Conservation (phyloP, 768 basidiomycete genomes). For the Amanita pseudoporphyria region DNA sequence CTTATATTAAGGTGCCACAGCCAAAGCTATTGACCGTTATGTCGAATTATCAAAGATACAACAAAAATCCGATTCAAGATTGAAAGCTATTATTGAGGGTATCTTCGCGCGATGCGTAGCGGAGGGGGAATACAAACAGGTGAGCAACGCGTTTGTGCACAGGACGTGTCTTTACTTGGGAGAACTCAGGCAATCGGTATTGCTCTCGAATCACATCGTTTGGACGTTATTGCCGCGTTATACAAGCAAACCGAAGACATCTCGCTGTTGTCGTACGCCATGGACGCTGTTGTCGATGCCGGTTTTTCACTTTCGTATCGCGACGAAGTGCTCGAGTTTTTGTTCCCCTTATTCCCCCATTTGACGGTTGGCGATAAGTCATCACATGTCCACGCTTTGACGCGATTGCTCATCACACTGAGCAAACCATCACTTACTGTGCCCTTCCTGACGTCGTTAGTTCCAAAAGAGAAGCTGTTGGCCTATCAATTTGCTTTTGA, state of each 20-base stretch:
- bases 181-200: conserved; percentile 77
- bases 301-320: conserved; percentile 83
- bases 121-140: conserved; percentile 90
- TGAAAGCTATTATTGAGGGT: conserved; percentile 79
- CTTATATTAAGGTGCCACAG: conserved; percentile 28
- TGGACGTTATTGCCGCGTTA: conserved; percentile 78
- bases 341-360: conserved; percentile 80
- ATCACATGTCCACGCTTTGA: conserved; percentile 70
- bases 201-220: conserved; percentile 81
- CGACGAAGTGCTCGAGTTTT: conserved; percentile 67
- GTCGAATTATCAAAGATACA: conserved; percentile 56
- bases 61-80: conserved; percentile 64
- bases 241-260: conserved; percentile 69
- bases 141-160: conserved; percentile 19
- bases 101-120: conserved; percentile 82
- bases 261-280: conserved; percentile 77
- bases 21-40: conserved; percentile 94
- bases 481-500: conserved; percentile 97
- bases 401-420: conserved; percentile 83
- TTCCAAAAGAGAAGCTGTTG: conserved; percentile 61
- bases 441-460: conserved; percentile 60
- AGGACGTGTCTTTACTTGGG: conserved; percentile 8
- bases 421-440: conserved; percentile 75
- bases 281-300: conserved; percentile 87
- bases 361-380: conserved; percentile 63